Evolutionary conservation across 1,284 basidiomycete species (phyloP), one percentile per base, ranked within the genome.

Genomic region (Trichosporon faecale): DNA sequence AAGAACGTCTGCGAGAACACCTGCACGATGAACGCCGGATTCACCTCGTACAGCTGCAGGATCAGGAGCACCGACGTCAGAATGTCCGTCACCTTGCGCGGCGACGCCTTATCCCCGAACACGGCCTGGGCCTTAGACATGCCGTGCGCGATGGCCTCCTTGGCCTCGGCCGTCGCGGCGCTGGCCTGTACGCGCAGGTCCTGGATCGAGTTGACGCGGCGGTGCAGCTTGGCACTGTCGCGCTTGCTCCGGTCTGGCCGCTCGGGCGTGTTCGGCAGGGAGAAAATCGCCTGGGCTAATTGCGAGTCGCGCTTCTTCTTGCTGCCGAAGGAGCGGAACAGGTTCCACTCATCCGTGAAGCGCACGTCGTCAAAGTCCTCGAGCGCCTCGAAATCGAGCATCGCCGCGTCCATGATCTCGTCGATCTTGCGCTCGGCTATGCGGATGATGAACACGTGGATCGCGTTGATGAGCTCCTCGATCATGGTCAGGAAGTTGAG

Each of bases 291-390:
- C 11, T 67, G 49, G 2, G 71, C 71, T n/a, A 70, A 57, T 7
- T 65, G 68, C 74, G 74, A 85, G 83, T 69, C 82, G 18, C 84
- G 78, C 74, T 89, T 91, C 85, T 91, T 94, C 44, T 86, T 85
- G 4, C 76, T 77, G 8, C 87, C 88, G 73, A 96, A 81, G 25
- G 85, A 89, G 40, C 92, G 89, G 65, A 97, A 87, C 76, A 97
- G 91, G 0, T 91, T 91, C 95, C 96, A 98, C 74, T 98, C 96
- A 9, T 93, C 94, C 82, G 98, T 94, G 78, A 98, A 99, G 69
- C 94, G 91, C 25, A 98, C 86, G 46, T 89, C 88, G 64, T 92
- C 91, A 72, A 94, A 90, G 9, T 89, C 90, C 1, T 91, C 89
- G 16, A 91, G 85, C 0, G 94, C 88, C 33, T 91, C 88, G 77